Evolutionary conservation across 768 basidiomycete genomes (phyloP).

Genomic region (Phylloporus arenicola): DNA sequence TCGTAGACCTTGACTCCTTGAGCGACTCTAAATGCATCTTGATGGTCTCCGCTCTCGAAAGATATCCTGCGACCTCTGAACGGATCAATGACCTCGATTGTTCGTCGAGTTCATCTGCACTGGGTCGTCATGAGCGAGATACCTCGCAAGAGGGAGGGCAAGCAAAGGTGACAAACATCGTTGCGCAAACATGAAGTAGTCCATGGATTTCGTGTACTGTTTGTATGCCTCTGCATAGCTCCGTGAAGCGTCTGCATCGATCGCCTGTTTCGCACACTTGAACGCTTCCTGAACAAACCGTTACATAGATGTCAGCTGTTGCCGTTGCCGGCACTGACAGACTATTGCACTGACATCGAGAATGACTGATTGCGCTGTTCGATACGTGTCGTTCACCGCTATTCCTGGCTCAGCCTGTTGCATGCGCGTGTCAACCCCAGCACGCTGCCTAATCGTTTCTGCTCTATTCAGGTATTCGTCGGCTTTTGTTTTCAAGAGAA

Average conservation of each 20-base stretch:
- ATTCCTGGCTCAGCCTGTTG: neutral
- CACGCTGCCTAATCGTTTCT: constrained; percentile 7
- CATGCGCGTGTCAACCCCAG: neutral
- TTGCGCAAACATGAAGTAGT: constrained; percentile 95
- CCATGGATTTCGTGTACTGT: constrained; percentile 86
- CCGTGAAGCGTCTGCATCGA: constrained; percentile 82
- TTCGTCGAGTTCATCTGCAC: constrained; percentile 75
- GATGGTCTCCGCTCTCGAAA: constrained; percentile 82
- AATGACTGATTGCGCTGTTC: constrained; percentile 7
- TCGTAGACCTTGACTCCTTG: neutral
- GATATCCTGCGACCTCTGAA: constrained; percentile 82
- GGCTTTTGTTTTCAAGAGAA: constrained; percentile 11
- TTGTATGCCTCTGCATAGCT: constrained; percentile 94
- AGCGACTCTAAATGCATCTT: constrained; percentile 61
- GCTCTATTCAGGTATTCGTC: constrained; percentile 19
- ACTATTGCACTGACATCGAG: constrained; percentile 12
- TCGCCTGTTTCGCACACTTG: constrained; percentile 82
- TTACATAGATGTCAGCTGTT: neutral
- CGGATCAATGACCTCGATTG: constrained; percentile 80
- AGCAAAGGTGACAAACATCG: constrained; percentile 54
- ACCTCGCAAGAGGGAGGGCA: neutral
- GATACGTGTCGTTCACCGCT: neutral
- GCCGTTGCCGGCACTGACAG: neutral
- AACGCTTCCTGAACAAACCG: constrained; percentile 55
- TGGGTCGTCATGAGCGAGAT: constrained; percentile 5